Percentiles rank a stretch among this genome's conserved stretches.
These are phyloP conservation scores for Cutaneotrichosporon daszewskae DNA, from an alignment of 1,284 basidiomycete species.

Conservation along the genomic window DNA sequence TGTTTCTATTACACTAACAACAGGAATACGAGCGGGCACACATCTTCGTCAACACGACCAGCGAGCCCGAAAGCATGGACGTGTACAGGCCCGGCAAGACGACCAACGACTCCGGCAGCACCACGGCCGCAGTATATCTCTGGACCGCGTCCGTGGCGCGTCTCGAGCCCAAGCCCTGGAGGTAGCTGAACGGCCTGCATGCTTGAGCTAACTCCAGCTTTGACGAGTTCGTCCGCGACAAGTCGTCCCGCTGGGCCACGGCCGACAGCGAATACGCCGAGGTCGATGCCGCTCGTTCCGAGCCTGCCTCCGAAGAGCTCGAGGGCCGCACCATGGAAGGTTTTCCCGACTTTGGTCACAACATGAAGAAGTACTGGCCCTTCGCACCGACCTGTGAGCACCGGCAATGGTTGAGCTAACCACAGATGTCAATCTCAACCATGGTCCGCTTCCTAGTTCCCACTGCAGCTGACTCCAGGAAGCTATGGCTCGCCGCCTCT, in stretches of 20 bases:
- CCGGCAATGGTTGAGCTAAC: slow-evolving; percentile 2
- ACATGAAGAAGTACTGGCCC: slow-evolving; percentile 56
- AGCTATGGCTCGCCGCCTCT: slow-evolving; percentile 64
- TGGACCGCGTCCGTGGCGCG: slow-evolving; percentile 52
- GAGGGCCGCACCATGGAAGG: slow-evolving; percentile 25
- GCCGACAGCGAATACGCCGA: slow-evolving; percentile 53
- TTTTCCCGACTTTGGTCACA: slow-evolving; percentile 55
- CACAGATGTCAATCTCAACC: slow-evolving; percentile 58
- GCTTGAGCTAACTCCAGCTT: slow-evolving; percentile 22
- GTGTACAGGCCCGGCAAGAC: slow-evolving; percentile 4
- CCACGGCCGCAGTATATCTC: slow-evolving; percentile 61
- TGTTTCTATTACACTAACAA: too few relatives aligned
- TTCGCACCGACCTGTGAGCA: slow-evolving; percentile 54
- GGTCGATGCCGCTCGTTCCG: slow-evolving; percentile 65
- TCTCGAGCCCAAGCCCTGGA: slow-evolving; percentile 64
- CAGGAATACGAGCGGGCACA: slow-evolving; percentile 39
- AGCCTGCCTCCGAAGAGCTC: slow-evolving; percentile 19
- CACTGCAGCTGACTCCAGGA: slow-evolving; percentile 46
- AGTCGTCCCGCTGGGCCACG: slow-evolving; percentile 32
- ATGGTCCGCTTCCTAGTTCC: slow-evolving; percentile 50
- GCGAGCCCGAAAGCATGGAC: slow-evolving; percentile 44
- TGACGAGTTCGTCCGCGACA: slow-evolving; percentile 32
- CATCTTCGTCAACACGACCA: slow-evolving; percentile 51
- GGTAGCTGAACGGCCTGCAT: slow-evolving; percentile 52
- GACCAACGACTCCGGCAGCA: slow-evolving; percentile 9